Base-by-base conservation (phyloP, 345 rosid genomes). In the Boechera stricta region DNA sequence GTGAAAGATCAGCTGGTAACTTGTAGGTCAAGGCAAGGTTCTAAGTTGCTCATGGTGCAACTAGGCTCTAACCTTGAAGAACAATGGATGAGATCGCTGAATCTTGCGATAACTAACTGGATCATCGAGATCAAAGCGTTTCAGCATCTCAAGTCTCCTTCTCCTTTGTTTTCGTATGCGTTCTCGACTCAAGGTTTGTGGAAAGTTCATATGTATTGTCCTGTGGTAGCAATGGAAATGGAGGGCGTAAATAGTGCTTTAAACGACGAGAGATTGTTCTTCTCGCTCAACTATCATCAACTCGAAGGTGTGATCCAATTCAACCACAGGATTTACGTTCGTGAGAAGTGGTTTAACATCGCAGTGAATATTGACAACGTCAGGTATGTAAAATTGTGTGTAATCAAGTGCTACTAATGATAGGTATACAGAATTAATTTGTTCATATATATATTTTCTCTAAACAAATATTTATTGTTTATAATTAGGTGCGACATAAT, bases 91-190 rank as follows among this genome's bases (percentile, higher is more conserved):
- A 79, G 94, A 64, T 86, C 98, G 1, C 9, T 91, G 16, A 90
- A 91, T 71, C 98, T 94, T 39, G 94, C 97, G 0, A 87, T 90
- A 39, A 94, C 96, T 31, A 91, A 88, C 52, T 91, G 96, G 97
- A 87, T 88, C 44, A 60, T 69, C 1, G 96, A 94, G 86, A 56
- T 83, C 10, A 84, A 72, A 60, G 82, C 85, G 15, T 49, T 39
- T 54, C 77, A 65, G 48, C 81, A 79, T 15, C 72, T 86, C 61
- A 87, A 77, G 63, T 86, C 91, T 0, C 93, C 97, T 36, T 91
- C 96, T 11, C 87, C 92, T 0, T 74, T 94, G 65, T 94, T 90
- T 77, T 91, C 98, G 1, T 89, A 90, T 67, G 86, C 89, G 10
- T 47, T 85, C 42, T 85, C 97, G 21, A 81, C 86, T 16, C 79